A percentile compares a stretch with the other conserved stretches of the same genome.
These are phyloP conservation scores for Leishmania arabica DNA, from an alignment of 208 protist species.

Conservation along the genomic window DNA sequence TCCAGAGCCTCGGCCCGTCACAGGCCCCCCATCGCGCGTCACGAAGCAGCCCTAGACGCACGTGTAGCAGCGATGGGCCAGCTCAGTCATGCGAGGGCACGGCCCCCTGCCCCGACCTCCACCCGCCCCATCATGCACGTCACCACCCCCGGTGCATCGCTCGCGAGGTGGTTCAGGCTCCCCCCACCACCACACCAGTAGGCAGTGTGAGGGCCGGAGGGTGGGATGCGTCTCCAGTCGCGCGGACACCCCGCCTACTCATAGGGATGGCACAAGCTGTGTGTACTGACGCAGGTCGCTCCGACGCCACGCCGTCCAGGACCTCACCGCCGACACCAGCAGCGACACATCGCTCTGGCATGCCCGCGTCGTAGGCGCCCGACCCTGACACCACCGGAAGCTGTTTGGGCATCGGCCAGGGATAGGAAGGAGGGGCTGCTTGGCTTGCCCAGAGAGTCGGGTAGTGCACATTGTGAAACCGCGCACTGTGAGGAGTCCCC, in stretches of 20 bases:
- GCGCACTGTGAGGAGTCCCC: background rate
- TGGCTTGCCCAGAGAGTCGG: background rate
- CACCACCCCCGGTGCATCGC: background rate
- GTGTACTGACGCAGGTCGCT: background rate
- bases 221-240: background rate
- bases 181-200: background rate
- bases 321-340: background rate
- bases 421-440: background rate
- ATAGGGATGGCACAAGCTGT: background rate
- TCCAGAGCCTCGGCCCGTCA: background rate
- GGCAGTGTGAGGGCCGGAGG: background rate
- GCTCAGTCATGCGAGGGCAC: too few relatives aligned
- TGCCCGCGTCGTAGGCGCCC: background rate
- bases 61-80: background rate
- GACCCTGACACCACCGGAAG: background rate
- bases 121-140: background rate
- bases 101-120: too few relatives aligned
- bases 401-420: background rate
- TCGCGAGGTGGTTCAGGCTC: background rate
- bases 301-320: background rate
- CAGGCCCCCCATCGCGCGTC: background rate
- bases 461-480: background rate
- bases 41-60: background rate
- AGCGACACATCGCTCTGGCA: too few relatives aligned
- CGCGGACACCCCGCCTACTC: background rate